A percentile compares a stretch with the other conserved stretches of the same genome.
These are phyloP conservation scores for Hyphochytrium catenoides DNA, from an alignment of 352 stramenopile species.

Conservation along the genomic window DNA sequence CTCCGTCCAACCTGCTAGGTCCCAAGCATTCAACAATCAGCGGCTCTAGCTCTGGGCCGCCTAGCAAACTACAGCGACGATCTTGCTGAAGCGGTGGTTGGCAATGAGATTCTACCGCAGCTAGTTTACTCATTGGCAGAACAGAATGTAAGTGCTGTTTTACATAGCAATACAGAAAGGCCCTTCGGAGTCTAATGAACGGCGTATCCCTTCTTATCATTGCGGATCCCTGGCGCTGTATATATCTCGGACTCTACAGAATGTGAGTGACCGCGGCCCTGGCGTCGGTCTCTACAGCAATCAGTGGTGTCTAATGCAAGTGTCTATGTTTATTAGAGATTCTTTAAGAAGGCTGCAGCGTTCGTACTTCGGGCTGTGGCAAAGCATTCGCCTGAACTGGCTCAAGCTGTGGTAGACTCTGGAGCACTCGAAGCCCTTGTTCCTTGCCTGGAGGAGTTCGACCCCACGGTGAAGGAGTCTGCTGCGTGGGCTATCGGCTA, in stretches of 20 bases:
- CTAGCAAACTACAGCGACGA: slow-evolving; percentile 87
- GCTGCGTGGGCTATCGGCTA: slow-evolving; percentile 84
- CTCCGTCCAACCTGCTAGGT: slow-evolving; percentile 11
- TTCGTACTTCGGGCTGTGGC: slow-evolving; percentile 78
- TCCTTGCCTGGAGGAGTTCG: slow-evolving; percentile 81
- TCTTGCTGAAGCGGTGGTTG: slow-evolving; percentile 74
- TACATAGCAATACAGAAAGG: slow-evolving; percentile 3
- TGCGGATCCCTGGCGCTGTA: not conserved
- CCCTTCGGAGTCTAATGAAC: slow-evolving; percentile 3
- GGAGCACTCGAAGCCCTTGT: slow-evolving; percentile 71
- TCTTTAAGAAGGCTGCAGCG: slow-evolving; percentile 84
- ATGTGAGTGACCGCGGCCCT: not conserved
- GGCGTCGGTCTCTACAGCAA: not conserved
- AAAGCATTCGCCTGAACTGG: slow-evolving; percentile 80
- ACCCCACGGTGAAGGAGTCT: slow-evolving; percentile 80
- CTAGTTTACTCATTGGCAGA: slow-evolving; percentile 85
- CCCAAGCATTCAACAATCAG: slow-evolving; percentile 80
- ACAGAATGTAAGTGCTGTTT: slow-evolving; percentile 34
- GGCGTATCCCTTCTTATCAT: not conserved
- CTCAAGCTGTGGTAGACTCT: slow-evolving; percentile 76
- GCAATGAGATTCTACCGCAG: slow-evolving; percentile 85
- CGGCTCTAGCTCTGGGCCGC: slow-evolving; percentile 66
- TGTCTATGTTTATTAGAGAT: slow-evolving; percentile 18
- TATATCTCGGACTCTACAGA: not conserved
- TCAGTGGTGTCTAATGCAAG: slow-evolving; percentile 1